A percentile compares a stretch with the other conserved stretches of the same genome.
These are phyloP conservation scores for Tolypocladium paradoxum DNA, from an alignment of 2,329 filamentous ascomycete species.

Conservation along the genomic window DNA sequence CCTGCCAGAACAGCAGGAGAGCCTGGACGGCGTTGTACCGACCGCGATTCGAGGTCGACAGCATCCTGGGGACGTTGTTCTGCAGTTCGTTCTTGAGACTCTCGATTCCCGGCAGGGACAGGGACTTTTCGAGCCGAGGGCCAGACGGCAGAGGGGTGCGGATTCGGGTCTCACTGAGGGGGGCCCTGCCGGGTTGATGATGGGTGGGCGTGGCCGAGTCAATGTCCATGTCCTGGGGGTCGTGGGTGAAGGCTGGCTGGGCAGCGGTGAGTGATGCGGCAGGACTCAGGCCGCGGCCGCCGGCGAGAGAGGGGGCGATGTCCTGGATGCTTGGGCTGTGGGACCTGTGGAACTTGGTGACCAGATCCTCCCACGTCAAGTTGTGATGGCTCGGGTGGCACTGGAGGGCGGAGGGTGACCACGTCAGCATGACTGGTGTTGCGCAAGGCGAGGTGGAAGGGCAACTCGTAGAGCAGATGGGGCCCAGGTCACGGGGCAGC, in stretches of 20 bases:
- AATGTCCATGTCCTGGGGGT: slow-evolving; percentile 45
- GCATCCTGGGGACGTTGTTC: slow-evolving; percentile 34
- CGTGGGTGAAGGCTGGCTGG: slow-evolving; percentile 29
- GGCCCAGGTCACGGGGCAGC: not conserved
- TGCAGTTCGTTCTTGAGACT: slow-evolving; percentile 43
- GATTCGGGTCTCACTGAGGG: slow-evolving; percentile 36
- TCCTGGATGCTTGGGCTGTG: slow-evolving; percentile 41
- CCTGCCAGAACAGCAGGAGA: slow-evolving; percentile 46
- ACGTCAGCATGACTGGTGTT: not conserved
- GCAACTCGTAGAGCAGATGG: not conserved
- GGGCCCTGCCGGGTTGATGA: slow-evolving; percentile 25
- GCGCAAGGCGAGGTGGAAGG: not conserved
- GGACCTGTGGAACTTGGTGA: slow-evolving; percentile 40
- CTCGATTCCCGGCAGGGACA: slow-evolving; percentile 39
- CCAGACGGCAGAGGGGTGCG: slow-evolving; percentile 47
- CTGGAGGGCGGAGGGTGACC: slow-evolving; percentile 19
- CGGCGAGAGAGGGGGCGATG: slow-evolving; percentile 29
- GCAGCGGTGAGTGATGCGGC: slow-evolving; percentile 25
- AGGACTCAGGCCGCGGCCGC: slow-evolving; percentile 36
- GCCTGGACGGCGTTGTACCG: slow-evolving; percentile 43
- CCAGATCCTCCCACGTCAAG: slow-evolving; percentile 50
- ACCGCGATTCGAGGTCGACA: slow-evolving; percentile 37
- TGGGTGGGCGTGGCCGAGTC: slow-evolving; percentile 25
- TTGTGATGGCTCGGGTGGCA: slow-evolving; percentile 50
- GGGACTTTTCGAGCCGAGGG: slow-evolving; percentile 40